Base-by-base conservation (phyloP, 2,329 filamentous ascomycete species). In the Colletotrichum lentis region DNA sequence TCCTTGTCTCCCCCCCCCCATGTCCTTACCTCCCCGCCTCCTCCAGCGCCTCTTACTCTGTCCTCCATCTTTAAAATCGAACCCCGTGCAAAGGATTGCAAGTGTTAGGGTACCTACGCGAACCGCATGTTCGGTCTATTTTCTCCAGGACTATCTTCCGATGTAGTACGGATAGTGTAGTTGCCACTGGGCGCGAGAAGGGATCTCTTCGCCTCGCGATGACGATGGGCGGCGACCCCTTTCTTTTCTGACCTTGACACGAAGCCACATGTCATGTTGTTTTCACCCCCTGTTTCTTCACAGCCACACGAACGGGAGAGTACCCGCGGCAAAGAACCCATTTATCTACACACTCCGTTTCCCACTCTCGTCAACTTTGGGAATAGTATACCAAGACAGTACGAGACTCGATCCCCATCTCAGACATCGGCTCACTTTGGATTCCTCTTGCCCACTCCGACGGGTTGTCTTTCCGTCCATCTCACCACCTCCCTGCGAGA, bases 341-440 rank as follows among this genome's bases (percentile, higher is more conserved):
- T 41, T 41, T 14, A 18, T 35, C 49, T 12, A 11, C 8, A 53
- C 2, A 12, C n/a, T 53, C 31, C 12, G 12, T 10, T 10, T 39
- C 31, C 37, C 35, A 24, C 24, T 54, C 16, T n/a, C 20, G 24
- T 55, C 59, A 37, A 37, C 24, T 60, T 52, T 43, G 57, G 37
- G 46, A 22, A 41, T 60, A 43, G 46, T 43, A 10, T n/a, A 18
- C 46, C 46, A 37, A 52, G 46, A 46, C 46, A 50, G 22, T 18
- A 43, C 11, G 11, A 41, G 35, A 27, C 18, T 27, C 16, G 43
- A 39, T 49, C 18, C 31, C 43, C 43, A 49, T 37, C 56, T 47
- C 14, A 61, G 58, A 61, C 58, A 37, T 62, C 39, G 22, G 18
- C 37, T 55, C 37, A 24, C 49, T 46, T n/a, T 62, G 5, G 24